Percentiles rank a stretch among this genome's conserved stretches.
These are phyloP conservation scores for Echria macrotheca DNA, from an alignment of 495 filamentous ascomycete species.

Conservation along the genomic window DNA sequence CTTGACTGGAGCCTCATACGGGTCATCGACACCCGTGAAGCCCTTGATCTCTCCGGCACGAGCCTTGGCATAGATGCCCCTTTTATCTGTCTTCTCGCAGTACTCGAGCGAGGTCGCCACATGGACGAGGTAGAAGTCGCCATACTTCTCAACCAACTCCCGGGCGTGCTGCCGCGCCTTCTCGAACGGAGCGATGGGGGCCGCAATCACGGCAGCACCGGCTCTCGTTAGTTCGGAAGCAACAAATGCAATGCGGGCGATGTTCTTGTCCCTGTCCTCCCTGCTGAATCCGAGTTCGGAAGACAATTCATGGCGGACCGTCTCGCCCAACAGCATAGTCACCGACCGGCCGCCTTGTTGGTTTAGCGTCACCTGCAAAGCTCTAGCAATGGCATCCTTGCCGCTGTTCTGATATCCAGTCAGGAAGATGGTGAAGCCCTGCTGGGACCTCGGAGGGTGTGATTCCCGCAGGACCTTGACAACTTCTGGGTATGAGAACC, in stretches of 20 bases:
- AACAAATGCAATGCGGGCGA: conserved; percentile 94
- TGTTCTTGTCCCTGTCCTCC: conserved; percentile 91
- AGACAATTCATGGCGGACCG: conserved; percentile 85
- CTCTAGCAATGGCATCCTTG: conserved; percentile 93
- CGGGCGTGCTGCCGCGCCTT: conserved; percentile 65
- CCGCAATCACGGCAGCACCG: conserved; percentile 91
- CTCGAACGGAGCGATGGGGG: conserved; percentile 95
- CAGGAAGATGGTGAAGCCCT: conserved; percentile 97
- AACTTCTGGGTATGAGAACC: conserved; percentile 99
- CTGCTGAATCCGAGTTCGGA: conserved; percentile 93
- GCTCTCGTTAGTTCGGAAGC: conserved; percentile 89
- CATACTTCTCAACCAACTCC: conserved; percentile 79
- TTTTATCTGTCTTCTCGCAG: conserved; percentile 92
- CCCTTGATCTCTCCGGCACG: conserved; percentile 91
- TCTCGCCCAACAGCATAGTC: conserved; percentile 89
- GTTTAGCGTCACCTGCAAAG: conserved; percentile 94
- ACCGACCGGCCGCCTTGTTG: conserved; percentile 96
- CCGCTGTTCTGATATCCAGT: conserved; percentile 95
- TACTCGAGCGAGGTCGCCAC: conserved; percentile 88
- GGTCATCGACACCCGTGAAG: conserved; percentile 97
- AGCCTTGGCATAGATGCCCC: conserved; percentile 81
- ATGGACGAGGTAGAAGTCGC: conserved; percentile 90
- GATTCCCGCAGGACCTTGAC: conserved; percentile 93
- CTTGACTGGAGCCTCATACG: conserved; percentile 83
- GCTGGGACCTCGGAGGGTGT: conserved; percentile 77